phyloP scores from a whole-genome alignment of 2,329 filamentous ascomycete genomes.

The Claviceps africana region DNA sequence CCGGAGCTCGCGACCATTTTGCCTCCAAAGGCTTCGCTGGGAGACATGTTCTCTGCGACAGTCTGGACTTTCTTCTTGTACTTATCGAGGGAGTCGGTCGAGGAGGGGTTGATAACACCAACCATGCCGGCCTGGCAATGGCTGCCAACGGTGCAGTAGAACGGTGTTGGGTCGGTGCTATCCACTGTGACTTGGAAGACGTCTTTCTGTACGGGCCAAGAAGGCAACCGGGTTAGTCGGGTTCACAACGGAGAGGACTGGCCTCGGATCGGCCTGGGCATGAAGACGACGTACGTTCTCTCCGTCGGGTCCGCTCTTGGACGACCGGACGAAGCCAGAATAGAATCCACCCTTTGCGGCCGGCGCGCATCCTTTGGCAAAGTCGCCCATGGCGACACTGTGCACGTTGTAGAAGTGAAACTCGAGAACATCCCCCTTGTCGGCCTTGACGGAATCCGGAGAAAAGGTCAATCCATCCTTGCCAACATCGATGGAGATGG shows the following conservation, averaged over 20 bases:
- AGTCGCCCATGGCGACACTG: constrained; percentile 31
- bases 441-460: constrained; percentile 19
- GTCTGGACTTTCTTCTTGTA: constrained; percentile 7
- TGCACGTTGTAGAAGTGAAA: constrained; percentile 36
- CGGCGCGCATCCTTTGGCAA: constrained; percentile 34
- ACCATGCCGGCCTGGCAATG: constrained; percentile 21
- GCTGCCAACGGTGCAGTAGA: constrained; percentile 15
- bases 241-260: too few relatives aligned
- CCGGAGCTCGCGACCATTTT: background rate
- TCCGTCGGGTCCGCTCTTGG: background rate
- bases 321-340: constrained; percentile 6
- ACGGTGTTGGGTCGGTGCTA: constrained; percentile 16
- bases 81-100: constrained; percentile 9
- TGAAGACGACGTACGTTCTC: too few relatives aligned
- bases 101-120: constrained; percentile 15
- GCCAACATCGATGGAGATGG: constrained; percentile 26
- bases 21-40: constrained; percentile 7
- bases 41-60: constrained; percentile 5
- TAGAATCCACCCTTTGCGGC: constrained; percentile 5
- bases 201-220: constrained; percentile 2
- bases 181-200: constrained; percentile 15
- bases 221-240: constrained; percentile 1
- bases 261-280: too few relatives aligned
- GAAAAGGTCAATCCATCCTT: constrained; percentile 27
- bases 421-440: constrained; percentile 32